Percentiles rank a stretch among this genome's conserved stretches.
Evolutionary conservation across 371 early-diverging fungal genomes (phyloP).

Genomic region (Mucor mucedo): DNA sequence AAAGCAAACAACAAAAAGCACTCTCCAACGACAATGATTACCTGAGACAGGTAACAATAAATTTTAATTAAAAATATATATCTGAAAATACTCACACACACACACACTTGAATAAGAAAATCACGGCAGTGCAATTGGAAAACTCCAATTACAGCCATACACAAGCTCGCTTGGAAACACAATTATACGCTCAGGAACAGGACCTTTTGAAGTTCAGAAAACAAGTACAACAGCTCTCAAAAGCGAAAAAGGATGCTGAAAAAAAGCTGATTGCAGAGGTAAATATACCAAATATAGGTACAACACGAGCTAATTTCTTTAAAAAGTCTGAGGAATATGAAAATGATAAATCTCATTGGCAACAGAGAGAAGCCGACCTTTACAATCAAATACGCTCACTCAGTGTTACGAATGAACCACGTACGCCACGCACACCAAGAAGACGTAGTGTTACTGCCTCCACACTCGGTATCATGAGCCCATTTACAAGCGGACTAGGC

Average conservation of each 20-base stretch:
- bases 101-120: conserved; percentile 32
- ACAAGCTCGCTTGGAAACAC: conserved; percentile 53
- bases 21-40: conserved; percentile 43
- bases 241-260: conserved; percentile 47
- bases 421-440: conserved; percentile 48
- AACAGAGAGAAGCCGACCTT: conserved; percentile 53
- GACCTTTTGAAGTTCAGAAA: conserved; percentile 40
- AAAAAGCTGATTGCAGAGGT: conserved; percentile 42
- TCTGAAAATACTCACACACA: neutral
- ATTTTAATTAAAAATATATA: neutral
- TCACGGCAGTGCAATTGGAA: conserved; percentile 46
- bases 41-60: conserved; percentile 39
- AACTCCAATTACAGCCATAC: conserved; percentile 47
- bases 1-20: conserved; percentile 33
- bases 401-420: conserved; percentile 38
- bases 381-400: conserved; percentile 51
- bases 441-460: conserved; percentile 46
- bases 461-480: conserved; percentile 38
- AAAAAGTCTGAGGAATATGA: conserved; percentile 49
- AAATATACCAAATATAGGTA: neutral
- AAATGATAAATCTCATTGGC: conserved; percentile 49
- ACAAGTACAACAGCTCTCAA: conserved; percentile 46
- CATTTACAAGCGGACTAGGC: conserved; percentile 36
- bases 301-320: too few species aligned
- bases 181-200: conserved; percentile 53